Evolutionary conservation across 2,329 filamentous ascomycete genomes (phyloP).

Genomic region (Penicillium sp.): DNA sequence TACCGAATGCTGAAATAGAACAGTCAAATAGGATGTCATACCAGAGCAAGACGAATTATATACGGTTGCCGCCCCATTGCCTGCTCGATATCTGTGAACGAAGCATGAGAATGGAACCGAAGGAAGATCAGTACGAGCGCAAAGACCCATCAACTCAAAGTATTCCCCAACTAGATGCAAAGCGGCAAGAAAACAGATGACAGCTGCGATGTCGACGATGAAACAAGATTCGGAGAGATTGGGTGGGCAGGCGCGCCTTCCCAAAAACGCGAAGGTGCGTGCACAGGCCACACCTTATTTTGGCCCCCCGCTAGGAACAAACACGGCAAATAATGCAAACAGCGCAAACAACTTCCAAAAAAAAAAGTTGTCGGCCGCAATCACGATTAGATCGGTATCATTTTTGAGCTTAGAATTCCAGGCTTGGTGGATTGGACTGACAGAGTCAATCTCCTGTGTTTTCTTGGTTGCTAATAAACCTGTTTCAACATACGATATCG

Average conservation of each 20-base stretch:
- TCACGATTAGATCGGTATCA: neutral
- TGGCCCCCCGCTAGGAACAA: slow-evolving; percentile 28
- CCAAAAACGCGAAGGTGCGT: slow-evolving; percentile 14
- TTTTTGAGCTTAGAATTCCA: neutral
- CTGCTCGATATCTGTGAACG: neutral
- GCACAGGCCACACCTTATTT: slow-evolving; percentile 32
- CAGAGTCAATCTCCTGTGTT: neutral
- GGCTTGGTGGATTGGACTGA: neutral
- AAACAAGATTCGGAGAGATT: neutral
- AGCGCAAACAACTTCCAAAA: slow-evolving; percentile 13
- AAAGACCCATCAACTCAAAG: too few relatives aligned
- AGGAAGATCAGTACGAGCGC: neutral
- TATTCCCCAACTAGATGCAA: too few relatives aligned
- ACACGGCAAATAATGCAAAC: slow-evolving; percentile 28
- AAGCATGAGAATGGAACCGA: neutral
- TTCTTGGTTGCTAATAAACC: neutral
- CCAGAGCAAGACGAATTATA: slow-evolving; percentile 43
- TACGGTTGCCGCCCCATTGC: slow-evolving; percentile 45
- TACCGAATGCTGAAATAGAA: slow-evolving; percentile 6
- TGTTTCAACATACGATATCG: neutral
- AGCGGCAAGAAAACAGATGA: neutral
- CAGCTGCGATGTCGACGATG: neutral
- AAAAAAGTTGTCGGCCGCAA: slow-evolving; percentile 28
- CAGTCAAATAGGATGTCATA: slow-evolving; percentile 26
- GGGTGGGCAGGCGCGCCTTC: slow-evolving; percentile 4